Evolutionary conservation across 441 rosid species (phyloP), one percentile per base, ranked within the genome.

Genomic region (Gossypium schwendimanii): DNA sequence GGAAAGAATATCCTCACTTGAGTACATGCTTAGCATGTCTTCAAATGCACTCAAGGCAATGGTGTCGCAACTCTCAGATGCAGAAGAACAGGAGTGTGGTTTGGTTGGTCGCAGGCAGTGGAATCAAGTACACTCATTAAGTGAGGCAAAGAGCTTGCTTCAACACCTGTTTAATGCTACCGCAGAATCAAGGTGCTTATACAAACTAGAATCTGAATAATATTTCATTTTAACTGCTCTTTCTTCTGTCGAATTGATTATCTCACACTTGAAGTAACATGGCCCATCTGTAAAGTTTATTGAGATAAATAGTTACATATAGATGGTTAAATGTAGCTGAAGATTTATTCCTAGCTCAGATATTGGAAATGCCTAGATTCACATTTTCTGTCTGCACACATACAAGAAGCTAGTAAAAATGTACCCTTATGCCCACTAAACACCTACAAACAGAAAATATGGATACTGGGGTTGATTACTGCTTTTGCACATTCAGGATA

Each of bases 61-160:
- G 94, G 87, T 86, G 73, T 86, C 92, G 60, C 94, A 89, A 79
- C 85, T 89, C 71, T 87, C 86, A 23, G 94, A 85, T 79, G 90
- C 90, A 81, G 89, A 87, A 81, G 89, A 86, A 77, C 83, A 79
- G 73, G 94, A 87, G 78, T 85, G 83, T 63, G 80, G 79, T 65
- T 68, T 85, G 66, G 76, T 78, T 73, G 83, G 75, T 61, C 87
- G 87, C 74, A 83, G 89, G 62, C 82, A 87, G 28, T 89, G 91
- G 94, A 89, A 85, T 63, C 82, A 79, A 55, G 44, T 87, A 70
- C 86, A 84, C 50, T 83, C 87, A 17, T 79, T 89, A 83, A 85
- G 76, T 70, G 89, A 89, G 70, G 91, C 94, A 63, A 87, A 87
- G 81, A 83, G 54, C 81, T 77, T 89, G 84, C 90, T 89, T 85